A percentile compares a stretch with the other conserved stretches of the same genome.
Conservation (phyloP, 2,329 filamentous ascomycete species). For the Hymenoscyphus albidus region DNA sequence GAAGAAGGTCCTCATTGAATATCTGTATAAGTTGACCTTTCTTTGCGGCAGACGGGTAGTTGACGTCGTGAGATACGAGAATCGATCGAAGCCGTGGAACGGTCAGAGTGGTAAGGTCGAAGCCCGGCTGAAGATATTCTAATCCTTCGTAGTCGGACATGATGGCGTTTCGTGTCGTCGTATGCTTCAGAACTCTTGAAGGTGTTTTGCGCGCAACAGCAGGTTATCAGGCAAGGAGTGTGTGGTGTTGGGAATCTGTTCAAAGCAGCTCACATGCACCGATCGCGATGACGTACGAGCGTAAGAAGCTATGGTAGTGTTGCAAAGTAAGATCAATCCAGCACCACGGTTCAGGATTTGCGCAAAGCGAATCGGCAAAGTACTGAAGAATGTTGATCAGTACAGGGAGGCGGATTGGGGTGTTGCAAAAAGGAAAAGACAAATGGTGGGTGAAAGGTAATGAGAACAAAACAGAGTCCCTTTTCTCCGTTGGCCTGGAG, state of each 20-base stretch:
- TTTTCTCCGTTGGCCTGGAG: slow-evolving; percentile 3
- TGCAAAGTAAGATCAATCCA: neutral
- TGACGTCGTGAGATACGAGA: slow-evolving; percentile 80
- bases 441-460: slow-evolving; percentile 1
- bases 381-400: slow-evolving; percentile 4
- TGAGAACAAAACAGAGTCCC: neutral
- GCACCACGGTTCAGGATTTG: slow-evolving; percentile 4
- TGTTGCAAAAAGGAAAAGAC: neutral
- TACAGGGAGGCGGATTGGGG: neutral
- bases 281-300: slow-evolving; percentile 9
- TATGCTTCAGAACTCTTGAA: neutral
- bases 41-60: slow-evolving; percentile 85
- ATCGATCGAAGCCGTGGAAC: slow-evolving; percentile 87
- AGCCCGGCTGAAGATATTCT: slow-evolving; percentile 82
- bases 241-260: neutral
- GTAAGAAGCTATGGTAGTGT: neutral
- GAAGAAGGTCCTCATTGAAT: slow-evolving; percentile 73
- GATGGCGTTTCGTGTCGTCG: slow-evolving; percentile 12
- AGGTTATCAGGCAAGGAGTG: neutral
- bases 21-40: slow-evolving; percentile 84
- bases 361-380: slow-evolving; percentile 5
- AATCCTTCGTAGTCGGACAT: slow-evolving; percentile 65
- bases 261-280: slow-evolving; percentile 1
- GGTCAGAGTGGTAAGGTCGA: slow-evolving; percentile 79
- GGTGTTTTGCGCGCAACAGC: neutral